These are phyloP conservation scores for Hypoxylon sp. DNA, from an alignment of 2,329 filamentous ascomycete species.

Conservation along the genomic window DNA sequence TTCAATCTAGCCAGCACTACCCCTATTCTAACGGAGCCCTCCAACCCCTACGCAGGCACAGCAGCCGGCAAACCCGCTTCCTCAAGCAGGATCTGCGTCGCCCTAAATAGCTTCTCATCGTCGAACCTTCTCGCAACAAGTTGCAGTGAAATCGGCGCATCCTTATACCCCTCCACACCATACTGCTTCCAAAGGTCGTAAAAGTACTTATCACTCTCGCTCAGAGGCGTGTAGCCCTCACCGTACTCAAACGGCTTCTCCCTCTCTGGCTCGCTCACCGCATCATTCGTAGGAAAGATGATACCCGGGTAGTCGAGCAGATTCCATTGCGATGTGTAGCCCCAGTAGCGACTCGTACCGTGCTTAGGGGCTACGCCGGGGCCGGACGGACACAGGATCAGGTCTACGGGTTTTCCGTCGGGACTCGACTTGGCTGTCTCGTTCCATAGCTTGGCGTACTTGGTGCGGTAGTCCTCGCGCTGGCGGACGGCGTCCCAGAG, in stretches of 20 bases:
- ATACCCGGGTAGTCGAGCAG: constrained; percentile 74
- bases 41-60: no score
- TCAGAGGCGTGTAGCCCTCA: constrained; percentile 39
- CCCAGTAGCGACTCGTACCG: constrained; percentile 68
- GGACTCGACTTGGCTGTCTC: constrained; percentile 48
- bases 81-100: constrained; percentile 52
- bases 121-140: constrained; percentile 54
- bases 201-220: constrained; percentile 44
- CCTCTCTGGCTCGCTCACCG: constrained; percentile 20
- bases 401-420: constrained; percentile 61
- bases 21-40: background rate
- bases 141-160: constrained; percentile 58
- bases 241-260: constrained; percentile 40
- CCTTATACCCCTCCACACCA: constrained; percentile 55
- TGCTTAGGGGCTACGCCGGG: constrained; percentile 61
- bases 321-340: constrained; percentile 77
- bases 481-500: constrained; percentile 57
- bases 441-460: constrained; percentile 57
- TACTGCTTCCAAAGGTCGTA: constrained; percentile 53
- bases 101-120: constrained; percentile 56
- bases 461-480: constrained; percentile 57
- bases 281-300: constrained; percentile 67
- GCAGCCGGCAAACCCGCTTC: constrained; percentile 50
- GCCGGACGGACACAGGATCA: constrained; percentile 71
- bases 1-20: background rate